These are phyloP conservation scores for Ocimum tenuiflorum DNA, from an alignment of 257 asterid species.

Conservation along the genomic window DNA sequence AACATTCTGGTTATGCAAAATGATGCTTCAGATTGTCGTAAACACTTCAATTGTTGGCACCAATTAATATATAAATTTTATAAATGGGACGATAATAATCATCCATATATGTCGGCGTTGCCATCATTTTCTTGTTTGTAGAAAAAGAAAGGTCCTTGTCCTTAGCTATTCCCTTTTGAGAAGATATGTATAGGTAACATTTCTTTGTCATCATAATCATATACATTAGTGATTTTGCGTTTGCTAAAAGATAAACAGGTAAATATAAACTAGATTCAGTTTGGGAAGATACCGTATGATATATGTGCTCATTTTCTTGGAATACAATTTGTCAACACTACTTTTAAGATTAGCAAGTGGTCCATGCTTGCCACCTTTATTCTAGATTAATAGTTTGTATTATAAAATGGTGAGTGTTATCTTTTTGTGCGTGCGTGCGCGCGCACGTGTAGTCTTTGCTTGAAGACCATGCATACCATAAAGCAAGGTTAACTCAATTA, in stretches of 20 bases:
- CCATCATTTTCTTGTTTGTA: background rate
- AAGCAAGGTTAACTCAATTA: conserved; percentile 29
- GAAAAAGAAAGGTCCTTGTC: background rate
- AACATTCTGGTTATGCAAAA: too few species aligned
- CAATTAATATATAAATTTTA: background rate
- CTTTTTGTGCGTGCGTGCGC: conserved; percentile 25
- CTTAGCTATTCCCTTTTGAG: conserved; percentile 12
- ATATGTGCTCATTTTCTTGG: conserved; percentile 20
- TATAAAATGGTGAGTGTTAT: conserved; percentile 4
- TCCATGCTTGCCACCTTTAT: background rate
- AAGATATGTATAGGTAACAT: background rate
- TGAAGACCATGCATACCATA: conserved; percentile 30
- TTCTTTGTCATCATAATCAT: too few species aligned
- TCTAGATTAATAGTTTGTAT: conserved; percentile 13
- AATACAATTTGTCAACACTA: conserved; percentile 25
- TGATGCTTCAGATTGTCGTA: too few species aligned
- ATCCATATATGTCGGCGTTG: background rate
- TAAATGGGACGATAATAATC: conserved; percentile 19
- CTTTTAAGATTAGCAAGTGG: conserved; percentile 35
- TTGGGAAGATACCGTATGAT: conserved; percentile 8
- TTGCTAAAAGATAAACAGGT: too few species aligned
- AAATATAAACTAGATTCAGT: too few species aligned
- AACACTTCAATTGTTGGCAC: too few species aligned
- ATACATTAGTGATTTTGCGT: too few species aligned
- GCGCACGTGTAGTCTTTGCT: conserved; percentile 35